These are phyloP conservation scores for Daldinia loculata DNA, from an alignment of 495 filamentous ascomycete species.

Conservation along the genomic window DNA sequence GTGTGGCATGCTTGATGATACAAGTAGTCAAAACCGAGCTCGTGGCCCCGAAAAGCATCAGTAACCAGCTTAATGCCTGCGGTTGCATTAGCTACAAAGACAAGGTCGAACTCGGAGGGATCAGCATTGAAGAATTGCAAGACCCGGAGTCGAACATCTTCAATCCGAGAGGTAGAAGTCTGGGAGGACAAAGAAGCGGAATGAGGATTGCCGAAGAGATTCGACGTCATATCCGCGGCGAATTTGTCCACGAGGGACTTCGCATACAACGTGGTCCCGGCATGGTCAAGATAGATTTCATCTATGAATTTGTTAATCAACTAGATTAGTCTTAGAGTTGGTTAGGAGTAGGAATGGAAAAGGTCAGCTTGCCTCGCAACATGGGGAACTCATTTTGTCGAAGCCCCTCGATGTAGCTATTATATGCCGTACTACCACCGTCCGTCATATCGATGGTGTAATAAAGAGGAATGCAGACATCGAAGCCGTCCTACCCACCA, in stretches of 20 bases:
- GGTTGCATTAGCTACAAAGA: conserved; percentile 93
- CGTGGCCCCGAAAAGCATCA: conserved; percentile 72
- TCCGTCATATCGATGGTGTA: conserved; percentile 41
- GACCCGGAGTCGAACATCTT: conserved; percentile 75
- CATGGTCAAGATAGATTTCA: conserved; percentile 90
- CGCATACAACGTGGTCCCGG: conserved; percentile 82
- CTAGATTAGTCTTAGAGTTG: not conserved
- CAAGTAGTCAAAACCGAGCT: conserved; percentile 77
- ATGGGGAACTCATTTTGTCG: conserved; percentile 82
- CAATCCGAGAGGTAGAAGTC: conserved; percentile 73
- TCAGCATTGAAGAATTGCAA: conserved; percentile 86
- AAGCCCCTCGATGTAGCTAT: conserved; percentile 70
- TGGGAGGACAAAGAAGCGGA: conserved; percentile 86
- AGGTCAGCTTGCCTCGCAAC: conserved; percentile 69
- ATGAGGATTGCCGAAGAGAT: conserved; percentile 91
- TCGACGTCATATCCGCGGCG: conserved; percentile 75
- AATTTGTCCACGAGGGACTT: conserved; percentile 84
- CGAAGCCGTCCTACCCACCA: conserved; percentile 32
- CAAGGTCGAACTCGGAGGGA: conserved; percentile 82
- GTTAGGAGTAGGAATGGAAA: not conserved
- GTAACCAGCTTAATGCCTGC: conserved; percentile 87
- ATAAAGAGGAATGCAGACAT: conserved; percentile 23
- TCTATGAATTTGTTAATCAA: conserved; percentile 57
- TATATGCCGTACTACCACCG: conserved; percentile 60
- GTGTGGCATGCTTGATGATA: conserved; percentile 91